Conservation (phyloP, 495 filamentous ascomycete species). For the Xylaria palmicola region DNA sequence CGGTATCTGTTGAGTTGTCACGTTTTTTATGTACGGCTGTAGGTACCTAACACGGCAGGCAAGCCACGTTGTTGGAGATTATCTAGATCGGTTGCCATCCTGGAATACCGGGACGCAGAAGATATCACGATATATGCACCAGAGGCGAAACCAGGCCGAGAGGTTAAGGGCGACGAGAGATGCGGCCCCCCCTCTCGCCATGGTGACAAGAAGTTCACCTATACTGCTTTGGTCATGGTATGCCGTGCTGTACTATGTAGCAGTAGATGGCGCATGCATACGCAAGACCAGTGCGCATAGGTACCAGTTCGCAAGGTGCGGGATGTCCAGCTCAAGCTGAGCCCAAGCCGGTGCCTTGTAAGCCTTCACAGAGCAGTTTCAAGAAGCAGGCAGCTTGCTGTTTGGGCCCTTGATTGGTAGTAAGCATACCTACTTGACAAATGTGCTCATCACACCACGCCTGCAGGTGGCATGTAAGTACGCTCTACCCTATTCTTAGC, state of each 20-base stretch:
- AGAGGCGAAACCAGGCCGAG: background rate
- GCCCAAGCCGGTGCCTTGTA: background rate
- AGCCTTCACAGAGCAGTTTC: background rate
- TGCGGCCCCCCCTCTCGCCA: background rate
- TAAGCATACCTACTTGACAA: constrained; percentile 12
- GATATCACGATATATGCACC: background rate
- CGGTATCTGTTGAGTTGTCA: background rate
- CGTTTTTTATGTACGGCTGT: background rate
- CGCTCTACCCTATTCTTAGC: constrained; percentile 9
- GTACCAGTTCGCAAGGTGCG: too few species aligned
- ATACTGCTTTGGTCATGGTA: background rate
- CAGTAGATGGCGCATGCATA: too few species aligned
- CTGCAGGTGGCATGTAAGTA: background rate
- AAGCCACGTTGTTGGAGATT: constrained; percentile 2
- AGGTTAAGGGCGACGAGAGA: background rate
- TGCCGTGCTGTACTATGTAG: too few species aligned
- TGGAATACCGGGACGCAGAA: background rate
- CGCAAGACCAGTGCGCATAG: too few species aligned
- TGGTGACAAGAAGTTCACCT: background rate
- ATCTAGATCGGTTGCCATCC: background rate
- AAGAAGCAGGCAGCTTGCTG: background rate
- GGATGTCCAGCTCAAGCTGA: background rate
- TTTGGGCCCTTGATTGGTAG: constrained; percentile 3
- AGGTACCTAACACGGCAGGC: background rate
- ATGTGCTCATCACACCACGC: background rate